Conservation (phyloP, 164 flowering plant species). For the Akebia trifoliata region DNA sequence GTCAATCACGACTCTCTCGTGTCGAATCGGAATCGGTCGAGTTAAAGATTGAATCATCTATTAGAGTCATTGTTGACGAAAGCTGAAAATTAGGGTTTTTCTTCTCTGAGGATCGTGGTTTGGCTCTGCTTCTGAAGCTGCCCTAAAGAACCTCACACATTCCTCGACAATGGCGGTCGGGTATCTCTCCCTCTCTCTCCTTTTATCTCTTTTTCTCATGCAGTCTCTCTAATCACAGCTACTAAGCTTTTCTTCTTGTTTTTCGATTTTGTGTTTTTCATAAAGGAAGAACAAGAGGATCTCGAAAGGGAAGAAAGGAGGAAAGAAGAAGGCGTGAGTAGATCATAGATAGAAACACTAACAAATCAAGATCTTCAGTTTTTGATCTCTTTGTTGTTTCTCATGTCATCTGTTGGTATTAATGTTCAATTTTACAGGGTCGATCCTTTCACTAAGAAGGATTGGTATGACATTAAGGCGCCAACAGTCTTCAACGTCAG, state of each 20-base stretch:
- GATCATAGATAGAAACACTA: not conserved
- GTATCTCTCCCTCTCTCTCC: constrained; percentile 4
- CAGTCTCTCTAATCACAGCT: not conserved
- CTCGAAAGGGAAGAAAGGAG: constrained; percentile 36
- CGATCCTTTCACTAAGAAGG: constrained; percentile 32
- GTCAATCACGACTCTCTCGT: too few species aligned
- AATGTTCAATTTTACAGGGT: constrained; percentile 6
- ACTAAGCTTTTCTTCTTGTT: not conserved
- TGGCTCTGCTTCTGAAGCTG: too few species aligned
- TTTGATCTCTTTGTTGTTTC: not conserved
- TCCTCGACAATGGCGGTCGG: constrained; percentile 23
- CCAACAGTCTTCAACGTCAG: constrained; percentile 19
- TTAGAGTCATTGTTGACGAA: too few species aligned
- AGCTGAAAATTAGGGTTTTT: too few species aligned
- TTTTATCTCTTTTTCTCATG: not conserved
- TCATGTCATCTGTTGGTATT: not conserved
- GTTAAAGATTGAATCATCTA: too few species aligned
- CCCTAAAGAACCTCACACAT: too few species aligned
- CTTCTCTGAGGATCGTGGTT: too few species aligned
- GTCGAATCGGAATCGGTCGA: too few species aligned
- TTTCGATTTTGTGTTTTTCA: too few species aligned
- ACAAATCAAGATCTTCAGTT: not conserved
- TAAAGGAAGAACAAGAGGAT: constrained; percentile 38
- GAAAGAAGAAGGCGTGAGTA: constrained; percentile 34
- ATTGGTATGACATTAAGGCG: constrained; percentile 34